Evolutionary conservation across 2,329 filamentous ascomycete species (phyloP).

Genomic region (Hirsutella thompsonii): DNA sequence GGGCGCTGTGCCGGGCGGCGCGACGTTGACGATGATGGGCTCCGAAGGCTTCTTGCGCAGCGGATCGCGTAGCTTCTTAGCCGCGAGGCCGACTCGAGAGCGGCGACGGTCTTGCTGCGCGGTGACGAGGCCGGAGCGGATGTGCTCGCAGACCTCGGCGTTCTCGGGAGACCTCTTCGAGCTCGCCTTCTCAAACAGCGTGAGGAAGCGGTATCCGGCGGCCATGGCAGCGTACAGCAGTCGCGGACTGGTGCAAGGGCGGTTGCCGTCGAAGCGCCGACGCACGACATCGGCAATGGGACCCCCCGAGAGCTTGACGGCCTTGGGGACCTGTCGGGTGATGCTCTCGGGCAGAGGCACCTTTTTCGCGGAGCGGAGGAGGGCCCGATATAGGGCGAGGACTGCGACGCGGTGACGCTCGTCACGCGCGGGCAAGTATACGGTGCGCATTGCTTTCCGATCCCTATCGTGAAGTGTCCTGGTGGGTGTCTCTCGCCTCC

Average conservation of each 20-base stretch:
- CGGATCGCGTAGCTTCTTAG: neutral
- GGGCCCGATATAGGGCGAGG: constrained; percentile 59
- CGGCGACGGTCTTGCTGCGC: constrained; percentile 7
- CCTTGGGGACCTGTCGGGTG: constrained; percentile 11
- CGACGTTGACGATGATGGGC: constrained; percentile 21
- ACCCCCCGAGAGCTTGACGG: constrained; percentile 17
- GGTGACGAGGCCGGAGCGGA: constrained; percentile 17
- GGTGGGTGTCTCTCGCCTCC: too few species aligned
- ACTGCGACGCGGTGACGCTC: constrained; percentile 43
- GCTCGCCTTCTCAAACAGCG: constrained; percentile 25
- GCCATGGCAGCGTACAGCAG: constrained; percentile 49
- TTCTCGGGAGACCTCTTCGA: constrained; percentile 25
- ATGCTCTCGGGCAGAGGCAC: constrained; percentile 27
- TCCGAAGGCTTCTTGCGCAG: constrained; percentile 8
- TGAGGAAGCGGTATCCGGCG: constrained; percentile 51
- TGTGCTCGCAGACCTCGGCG: constrained; percentile 24
- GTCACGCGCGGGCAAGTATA: constrained; percentile 33
- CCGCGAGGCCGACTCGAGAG: constrained; percentile 3
- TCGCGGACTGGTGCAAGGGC: constrained; percentile 40
- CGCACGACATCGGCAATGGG: constrained; percentile 36
- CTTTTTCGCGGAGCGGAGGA: constrained; percentile 44
- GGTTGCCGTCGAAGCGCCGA: constrained; percentile 49
- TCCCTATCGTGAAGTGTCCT: too few species aligned
- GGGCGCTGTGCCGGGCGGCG: constrained; percentile 21
- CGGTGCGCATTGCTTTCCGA: constrained; percentile 14